A percentile compares a stretch with the other conserved stretches of the same genome.
These are phyloP conservation scores for Rhodotorula mucilaginosa DNA, from an alignment of 1,284 basidiomycete species.

Conservation along the genomic window DNA sequence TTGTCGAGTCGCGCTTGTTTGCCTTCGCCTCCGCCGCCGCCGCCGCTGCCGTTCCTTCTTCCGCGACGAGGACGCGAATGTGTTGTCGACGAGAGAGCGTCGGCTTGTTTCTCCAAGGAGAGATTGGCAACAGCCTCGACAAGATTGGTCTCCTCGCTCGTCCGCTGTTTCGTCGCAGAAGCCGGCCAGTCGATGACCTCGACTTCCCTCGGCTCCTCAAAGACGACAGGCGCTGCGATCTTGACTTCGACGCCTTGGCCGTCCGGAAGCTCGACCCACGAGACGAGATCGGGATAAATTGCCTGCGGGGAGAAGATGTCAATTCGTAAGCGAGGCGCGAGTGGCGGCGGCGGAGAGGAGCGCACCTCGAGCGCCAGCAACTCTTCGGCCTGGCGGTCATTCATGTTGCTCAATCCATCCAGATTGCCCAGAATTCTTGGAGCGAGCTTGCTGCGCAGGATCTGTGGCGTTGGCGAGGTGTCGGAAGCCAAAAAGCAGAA, in stretches of 20 bases:
- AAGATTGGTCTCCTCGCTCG: neutral
- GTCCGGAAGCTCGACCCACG: slow-evolving; percentile 7
- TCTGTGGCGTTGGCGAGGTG: too few relatives aligned
- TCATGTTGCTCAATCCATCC: neutral
- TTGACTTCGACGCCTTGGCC: slow-evolving; percentile 11
- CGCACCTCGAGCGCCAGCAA: slow-evolving; percentile 37
- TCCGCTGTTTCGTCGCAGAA: too few relatives aligned
- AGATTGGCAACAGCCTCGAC: too few relatives aligned
- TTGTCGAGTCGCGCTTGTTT: too few relatives aligned
- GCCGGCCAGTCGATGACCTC: slow-evolving; percentile 22
- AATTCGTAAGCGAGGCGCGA: too few relatives aligned
- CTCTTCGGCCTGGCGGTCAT: slow-evolving; percentile 39
- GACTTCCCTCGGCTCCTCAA: slow-evolving; percentile 23
- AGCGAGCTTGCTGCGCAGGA: too few relatives aligned
- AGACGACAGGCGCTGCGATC: slow-evolving; percentile 27
- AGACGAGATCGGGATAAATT: slow-evolving; percentile 36
- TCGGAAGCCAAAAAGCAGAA: too few relatives aligned
- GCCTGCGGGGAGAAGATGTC: slow-evolving; percentile 22
- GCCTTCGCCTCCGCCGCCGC: neutral
- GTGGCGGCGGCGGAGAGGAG: too few relatives aligned
- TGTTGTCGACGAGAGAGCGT: too few relatives aligned
- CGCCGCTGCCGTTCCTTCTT: neutral
- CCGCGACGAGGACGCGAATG: neutral
- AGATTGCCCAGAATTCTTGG: too few relatives aligned
- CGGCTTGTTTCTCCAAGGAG: neutral